A percentile compares a stretch with the other conserved stretches of the same genome.
phyloP scores from a whole-genome alignment of 2,329 filamentous ascomycete genomes.

The Aspergillus aculeatinus region DNA sequence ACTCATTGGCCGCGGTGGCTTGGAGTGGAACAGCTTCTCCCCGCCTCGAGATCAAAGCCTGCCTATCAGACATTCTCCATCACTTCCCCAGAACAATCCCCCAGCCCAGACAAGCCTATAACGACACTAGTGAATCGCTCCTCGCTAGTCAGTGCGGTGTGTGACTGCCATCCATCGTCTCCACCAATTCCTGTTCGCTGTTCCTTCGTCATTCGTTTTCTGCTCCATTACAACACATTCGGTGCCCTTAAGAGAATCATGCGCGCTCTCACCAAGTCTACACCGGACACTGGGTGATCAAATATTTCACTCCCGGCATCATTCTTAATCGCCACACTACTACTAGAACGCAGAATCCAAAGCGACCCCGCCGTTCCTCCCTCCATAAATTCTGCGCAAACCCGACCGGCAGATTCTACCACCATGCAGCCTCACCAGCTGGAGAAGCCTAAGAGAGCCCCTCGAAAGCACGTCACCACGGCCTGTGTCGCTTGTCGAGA shows the following conservation, averaged over 20 bases:
- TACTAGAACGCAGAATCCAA: background rate
- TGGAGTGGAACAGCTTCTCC: too few relatives aligned
- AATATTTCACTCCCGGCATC: background rate
- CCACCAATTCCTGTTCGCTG: background rate
- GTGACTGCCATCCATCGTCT: background rate
- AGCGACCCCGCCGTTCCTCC: background rate
- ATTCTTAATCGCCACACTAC: background rate
- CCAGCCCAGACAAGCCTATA: background rate
- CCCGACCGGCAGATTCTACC: background rate
- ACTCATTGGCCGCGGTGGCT: background rate
- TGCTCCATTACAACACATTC: background rate
- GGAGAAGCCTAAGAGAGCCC: constrained; percentile 15
- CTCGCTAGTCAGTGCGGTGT: too few relatives aligned
- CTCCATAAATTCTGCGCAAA: background rate
- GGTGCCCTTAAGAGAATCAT: background rate
- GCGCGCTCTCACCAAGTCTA: background rate
- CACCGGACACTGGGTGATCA: background rate
- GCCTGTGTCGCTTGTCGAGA: constrained; percentile 48
- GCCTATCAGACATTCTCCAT: background rate
- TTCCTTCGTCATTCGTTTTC: background rate
- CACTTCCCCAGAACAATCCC: background rate
- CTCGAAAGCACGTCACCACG: constrained; percentile 46
- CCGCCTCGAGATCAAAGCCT: too few relatives aligned
- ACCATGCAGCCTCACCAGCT: constrained; percentile 25
- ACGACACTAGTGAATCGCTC: background rate